Conservation (phyloP, 2,329 filamentous ascomycete species). For the Verticillium albo-atrum region DNA sequence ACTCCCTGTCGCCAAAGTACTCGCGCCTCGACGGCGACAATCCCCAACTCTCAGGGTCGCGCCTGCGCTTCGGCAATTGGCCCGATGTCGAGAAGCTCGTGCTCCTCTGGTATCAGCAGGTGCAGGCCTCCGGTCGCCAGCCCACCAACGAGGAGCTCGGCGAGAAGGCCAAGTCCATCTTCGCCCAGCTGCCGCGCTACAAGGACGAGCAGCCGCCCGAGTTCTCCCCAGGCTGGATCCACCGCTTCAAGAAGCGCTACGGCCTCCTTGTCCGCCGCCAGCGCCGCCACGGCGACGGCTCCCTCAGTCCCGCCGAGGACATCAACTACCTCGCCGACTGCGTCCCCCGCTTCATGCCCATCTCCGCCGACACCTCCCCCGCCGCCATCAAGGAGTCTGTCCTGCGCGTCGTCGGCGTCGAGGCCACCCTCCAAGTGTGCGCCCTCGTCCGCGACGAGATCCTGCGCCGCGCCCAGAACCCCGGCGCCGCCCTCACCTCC, state of each 20-base stretch:
- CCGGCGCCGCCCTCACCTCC: neutral
- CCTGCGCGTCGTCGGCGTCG: conserved; percentile 49
- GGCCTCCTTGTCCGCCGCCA: conserved; percentile 53
- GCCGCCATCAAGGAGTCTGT: conserved; percentile 55
- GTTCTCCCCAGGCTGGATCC: conserved; percentile 61
- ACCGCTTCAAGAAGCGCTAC: conserved; percentile 61
- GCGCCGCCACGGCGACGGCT: conserved; percentile 44
- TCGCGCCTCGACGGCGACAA: conserved; percentile 55
- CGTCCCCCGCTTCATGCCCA: conserved; percentile 54
- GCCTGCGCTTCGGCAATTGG: conserved; percentile 60
- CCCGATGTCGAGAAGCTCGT: conserved; percentile 58
- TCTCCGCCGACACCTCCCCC: conserved; percentile 54
- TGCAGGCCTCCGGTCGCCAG: conserved; percentile 47
- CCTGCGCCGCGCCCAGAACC: conserved; percentile 29
- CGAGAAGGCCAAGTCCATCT: conserved; percentile 58
- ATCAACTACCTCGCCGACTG: conserved; percentile 57
- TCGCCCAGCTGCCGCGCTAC: conserved; percentile 53
- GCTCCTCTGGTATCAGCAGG: conserved; percentile 50
- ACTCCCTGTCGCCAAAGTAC: conserved; percentile 58
- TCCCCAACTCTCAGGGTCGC: conserved; percentile 57
- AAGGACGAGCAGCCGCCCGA: conserved; percentile 56
- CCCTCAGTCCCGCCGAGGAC: conserved; percentile 47
- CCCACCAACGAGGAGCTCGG: conserved; percentile 60
- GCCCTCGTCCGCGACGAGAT: conserved; percentile 56
- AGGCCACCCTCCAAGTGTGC: conserved; percentile 48